phyloP scores from a whole-genome alignment of 805 yeast genomes.

The Kazachstania taianensis region DNA sequence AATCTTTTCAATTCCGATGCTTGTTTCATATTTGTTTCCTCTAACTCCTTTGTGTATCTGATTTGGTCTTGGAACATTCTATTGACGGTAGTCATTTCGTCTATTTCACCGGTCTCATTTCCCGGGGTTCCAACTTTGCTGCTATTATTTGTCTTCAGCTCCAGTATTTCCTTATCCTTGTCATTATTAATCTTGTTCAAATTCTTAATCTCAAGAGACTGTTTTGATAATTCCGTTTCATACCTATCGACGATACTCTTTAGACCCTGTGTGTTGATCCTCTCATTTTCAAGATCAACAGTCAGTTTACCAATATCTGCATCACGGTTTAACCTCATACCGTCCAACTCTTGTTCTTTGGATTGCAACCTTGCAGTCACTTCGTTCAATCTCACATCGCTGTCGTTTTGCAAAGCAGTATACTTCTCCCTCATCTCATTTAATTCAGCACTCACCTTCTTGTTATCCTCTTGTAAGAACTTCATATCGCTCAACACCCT shows the following conservation, averaged over 20 bases:
- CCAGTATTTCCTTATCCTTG: conserved; percentile 22
- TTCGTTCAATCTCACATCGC: conserved; percentile 7
- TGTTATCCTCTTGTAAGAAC: conserved; percentile 30
- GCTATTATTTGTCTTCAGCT: conserved; percentile 28
- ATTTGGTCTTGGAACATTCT: conserved; percentile 34
- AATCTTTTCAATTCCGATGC: conserved; percentile 41
- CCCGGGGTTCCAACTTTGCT: conserved; percentile 2
- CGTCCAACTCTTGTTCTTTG: conserved; percentile 27
- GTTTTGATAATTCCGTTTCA: conserved; percentile 19
- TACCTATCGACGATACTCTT: conserved; percentile 15
- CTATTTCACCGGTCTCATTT: conserved; percentile 26
- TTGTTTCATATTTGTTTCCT: conserved; percentile 43
- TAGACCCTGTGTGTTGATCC: conserved; percentile 14
- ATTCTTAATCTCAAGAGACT: conserved; percentile 15
- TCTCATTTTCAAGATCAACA: conserved; percentile 10
- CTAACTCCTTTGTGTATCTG: conserved; percentile 37
- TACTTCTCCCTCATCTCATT: not conserved
- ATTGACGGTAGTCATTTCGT: conserved; percentile 28
- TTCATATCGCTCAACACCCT: conserved; percentile 10
- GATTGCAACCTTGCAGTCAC: conserved; percentile 3
- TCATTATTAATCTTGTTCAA: conserved; percentile 15
- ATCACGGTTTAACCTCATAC: conserved; percentile 29
- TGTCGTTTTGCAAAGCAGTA: not conserved
- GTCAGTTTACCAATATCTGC: conserved; percentile 11
- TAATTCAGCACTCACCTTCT: conserved; percentile 4